Base-by-base conservation (phyloP, 73 alveolate genomes). In the Effrenium voratum region DNA sequence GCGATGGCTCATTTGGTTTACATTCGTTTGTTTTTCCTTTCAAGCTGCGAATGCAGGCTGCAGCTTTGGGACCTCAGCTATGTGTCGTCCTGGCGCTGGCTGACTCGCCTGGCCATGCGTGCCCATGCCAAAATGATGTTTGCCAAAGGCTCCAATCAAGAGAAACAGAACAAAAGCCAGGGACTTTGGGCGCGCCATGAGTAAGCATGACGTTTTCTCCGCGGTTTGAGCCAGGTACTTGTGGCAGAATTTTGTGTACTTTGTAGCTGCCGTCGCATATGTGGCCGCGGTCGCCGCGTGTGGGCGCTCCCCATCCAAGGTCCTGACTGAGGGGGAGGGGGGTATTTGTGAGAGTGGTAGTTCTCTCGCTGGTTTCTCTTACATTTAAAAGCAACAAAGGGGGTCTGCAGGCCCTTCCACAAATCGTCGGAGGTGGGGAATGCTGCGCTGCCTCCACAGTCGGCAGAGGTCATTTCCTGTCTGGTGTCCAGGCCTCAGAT, bases 51-150 rank as follows among this genome's bases (percentile, higher is more conserved):
- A 72, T 10, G 32, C 43, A 85, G 95, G 98, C 98, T 8, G 98
- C 98, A 40, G 34, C 98, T 36, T 49, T 92, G 44, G 98, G 98
- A 41, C 98, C 98, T 41, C 98, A 92, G 98, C 81, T 92, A 13
- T 92, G 98, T 77, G 98, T 92, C 60, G 73, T 92, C 70, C 70
- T 92, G 80, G 98, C 98, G n/a, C 50, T 92, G 73, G 98, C 98
- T 32, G 98, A 92, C 70, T 92, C 98, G 26, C 98, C 98, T 8
- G 98, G 98, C 43, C 98, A 92, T 41, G 98, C 98, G 91, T 92
- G 90, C 97, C 50, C 57, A 3, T 5, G 16, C 12, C 43, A 28
- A 60, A 24, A 36, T 36, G 16, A 34, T 15, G 34, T 73, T 73
- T 73, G 49, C 52, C 40, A 52, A 1, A 34, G 5, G 52, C 13